Conservation (phyloP, 2,329 filamentous ascomycete species). For the Penicillium frequentans region DNA sequence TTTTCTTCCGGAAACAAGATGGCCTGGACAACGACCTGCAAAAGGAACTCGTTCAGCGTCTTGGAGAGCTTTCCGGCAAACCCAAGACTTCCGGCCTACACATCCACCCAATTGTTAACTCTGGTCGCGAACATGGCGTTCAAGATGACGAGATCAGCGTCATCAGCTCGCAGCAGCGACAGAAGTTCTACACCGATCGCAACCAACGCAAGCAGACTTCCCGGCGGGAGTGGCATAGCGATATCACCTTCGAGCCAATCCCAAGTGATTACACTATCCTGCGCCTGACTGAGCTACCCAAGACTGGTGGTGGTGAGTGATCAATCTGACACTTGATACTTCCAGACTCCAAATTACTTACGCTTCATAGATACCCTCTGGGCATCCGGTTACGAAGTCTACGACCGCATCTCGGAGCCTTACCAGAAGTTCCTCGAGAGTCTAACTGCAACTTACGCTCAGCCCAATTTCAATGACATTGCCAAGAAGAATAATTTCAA, state of each 20-base stretch:
- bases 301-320: slow-evolving; percentile 40
- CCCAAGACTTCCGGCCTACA: slow-evolving; percentile 48
- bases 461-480: slow-evolving; percentile 31
- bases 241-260: slow-evolving; percentile 51
- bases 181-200: slow-evolving; percentile 42
- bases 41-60: slow-evolving; percentile 53
- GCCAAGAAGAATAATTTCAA: slow-evolving; percentile 32
- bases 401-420: slow-evolving; percentile 42
- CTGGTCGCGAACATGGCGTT: slow-evolving; percentile 47
- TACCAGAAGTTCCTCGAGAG: slow-evolving; percentile 42
- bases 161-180: slow-evolving; percentile 45
- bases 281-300: slow-evolving; percentile 44
- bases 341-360: neutral
- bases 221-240: slow-evolving; percentile 48
- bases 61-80: slow-evolving; percentile 50
- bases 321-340: neutral
- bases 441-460: slow-evolving; percentile 38
- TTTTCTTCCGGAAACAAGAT: slow-evolving; percentile 56
- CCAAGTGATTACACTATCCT: slow-evolving; percentile 51
- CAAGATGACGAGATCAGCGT: slow-evolving; percentile 52
- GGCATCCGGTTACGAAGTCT: slow-evolving; percentile 46
- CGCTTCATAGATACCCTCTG: slow-evolving; percentile 40
- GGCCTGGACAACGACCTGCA: slow-evolving; percentile 51
- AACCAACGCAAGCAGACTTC: slow-evolving; percentile 30
- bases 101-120: slow-evolving; percentile 51